Base-by-base conservation (phyloP, 345 rosid genomes). In the Schrenkiella parvula region DNA sequence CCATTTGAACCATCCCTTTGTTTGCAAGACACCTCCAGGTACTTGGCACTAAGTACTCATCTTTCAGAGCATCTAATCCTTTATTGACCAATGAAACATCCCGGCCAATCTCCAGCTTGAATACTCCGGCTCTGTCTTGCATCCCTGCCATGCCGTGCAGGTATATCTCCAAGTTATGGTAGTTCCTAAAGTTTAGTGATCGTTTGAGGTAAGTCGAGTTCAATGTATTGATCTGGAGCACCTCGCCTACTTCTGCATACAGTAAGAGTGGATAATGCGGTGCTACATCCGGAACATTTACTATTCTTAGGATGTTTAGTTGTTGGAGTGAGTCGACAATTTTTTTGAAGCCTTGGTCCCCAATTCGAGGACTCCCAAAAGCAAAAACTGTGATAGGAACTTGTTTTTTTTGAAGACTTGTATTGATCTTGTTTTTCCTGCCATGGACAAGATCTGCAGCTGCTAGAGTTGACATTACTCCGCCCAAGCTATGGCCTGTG, bases 401-500 rank as follows among this genome's bases (percentile, higher is more conserved):
- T 19, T 70, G 32, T 47, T 67, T 65, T 23, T 21, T 17, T 2
- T 74, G 62, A 35, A 50, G 64, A n/a, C 22, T 18, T 34, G 63
- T 22, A 18, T 14, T 8, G 55, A 44, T 23, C 62, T 50, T 74
- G 72, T 68, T 79, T 44, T 66, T 66, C 46, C 79, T 71, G 8
- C 76, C 79, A 11, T 70, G 41, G 6, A 74, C 83, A 18, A 90
- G 73, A 79, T 88, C 97, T 4, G 73, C 71, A 5, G 95, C 88
- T 18, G 72, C 78, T 31, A 91, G 71, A 23, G 83, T 78, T 58
- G 85, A 84, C 22, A 87, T 62, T 1, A 91, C 80, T 9, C 78
- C 90, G 1, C 91, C 91, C 42, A 88, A 65, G 82, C 90, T 90
- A 70, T 85, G 91, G 6, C 93, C 89, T 0, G 85, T 69, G 57